Conservation (phyloP, 805 yeast species). For the Barnettozyma siamensis region DNA sequence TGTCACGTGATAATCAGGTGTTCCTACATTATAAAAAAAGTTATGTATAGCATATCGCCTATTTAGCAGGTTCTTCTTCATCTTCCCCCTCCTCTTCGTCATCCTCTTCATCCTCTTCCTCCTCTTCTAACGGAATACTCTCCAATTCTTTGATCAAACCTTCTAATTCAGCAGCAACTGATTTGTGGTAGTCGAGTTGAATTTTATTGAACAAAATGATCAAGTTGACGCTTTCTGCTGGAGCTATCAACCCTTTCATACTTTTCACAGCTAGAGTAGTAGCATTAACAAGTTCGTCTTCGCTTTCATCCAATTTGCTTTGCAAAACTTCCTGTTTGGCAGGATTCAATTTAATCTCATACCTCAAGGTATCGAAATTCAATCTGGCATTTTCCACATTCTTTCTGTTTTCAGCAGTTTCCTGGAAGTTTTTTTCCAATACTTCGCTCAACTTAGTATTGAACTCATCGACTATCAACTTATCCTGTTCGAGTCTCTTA, state of each 20-base stretch:
- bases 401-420: conserved; percentile 55
- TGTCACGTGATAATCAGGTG: no score
- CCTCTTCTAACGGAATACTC: conserved; percentile 39
- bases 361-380: conserved; percentile 63
- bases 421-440: conserved; percentile 53
- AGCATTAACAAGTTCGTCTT: conserved; percentile 76
- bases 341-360: conserved; percentile 38
- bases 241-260: conserved; percentile 67
- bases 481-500: conserved; percentile 67
- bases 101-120: conserved; percentile 30
- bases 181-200: conserved; percentile 59
- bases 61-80: conserved; percentile 3
- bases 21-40: no score
- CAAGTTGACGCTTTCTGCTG: conserved; percentile 57
- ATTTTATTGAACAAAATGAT: conserved; percentile 63
- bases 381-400: conserved; percentile 66
- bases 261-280: conserved; percentile 74
- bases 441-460: conserved; percentile 48
- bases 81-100: conserved; percentile 19
- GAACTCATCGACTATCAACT: conserved; percentile 51
- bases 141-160: conserved; percentile 40
- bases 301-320: conserved; percentile 38
- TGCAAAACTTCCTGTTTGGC: conserved; percentile 17
- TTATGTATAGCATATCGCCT: background rate
- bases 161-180: conserved; percentile 44